Conservation (phyloP, 1,284 basidiomycete genomes). For the Cryptococcus sp. region DNA sequence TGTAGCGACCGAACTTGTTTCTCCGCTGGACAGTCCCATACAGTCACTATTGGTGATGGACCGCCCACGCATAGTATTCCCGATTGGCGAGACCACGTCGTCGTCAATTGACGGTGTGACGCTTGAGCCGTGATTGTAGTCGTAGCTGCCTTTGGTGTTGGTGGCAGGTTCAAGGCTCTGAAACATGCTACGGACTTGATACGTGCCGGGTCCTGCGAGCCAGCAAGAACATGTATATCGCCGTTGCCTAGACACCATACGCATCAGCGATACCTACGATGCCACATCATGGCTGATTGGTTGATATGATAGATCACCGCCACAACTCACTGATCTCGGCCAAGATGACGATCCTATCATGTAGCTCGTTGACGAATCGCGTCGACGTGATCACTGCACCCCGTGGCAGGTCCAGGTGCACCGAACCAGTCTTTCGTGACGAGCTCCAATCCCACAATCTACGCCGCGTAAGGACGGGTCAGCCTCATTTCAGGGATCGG, state of each 20-base stretch:
- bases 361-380: conserved; percentile 42
- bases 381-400: conserved; percentile 23
- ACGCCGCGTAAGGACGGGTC: not conserved
- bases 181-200: conserved; percentile 37
- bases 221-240: conserved; percentile 37
- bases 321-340: conserved; percentile 35
- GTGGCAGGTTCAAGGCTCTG: conserved; percentile 24
- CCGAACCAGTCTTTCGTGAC: conserved; percentile 27
- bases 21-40: conserved; percentile 45
- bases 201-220: conserved; percentile 19
- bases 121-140: not conserved
- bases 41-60: conserved; percentile 24
- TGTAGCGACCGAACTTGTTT: conserved; percentile 26
- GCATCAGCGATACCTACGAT: not conserved
- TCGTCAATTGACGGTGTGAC: conserved; percentile 18
- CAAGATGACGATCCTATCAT: conserved; percentile 32
- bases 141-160: not conserved
- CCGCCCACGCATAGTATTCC: conserved; percentile 37
- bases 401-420: conserved; percentile 23
- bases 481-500: not conserved
- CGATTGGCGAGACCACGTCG: conserved; percentile 37
- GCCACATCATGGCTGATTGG: not conserved
- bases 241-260: conserved; percentile 25
- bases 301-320: not conserved
- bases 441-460: conserved; percentile 39